Base-by-base conservation (phyloP, 2,329 filamentous ascomycete species). In the Tolypocladium nubicola region DNA sequence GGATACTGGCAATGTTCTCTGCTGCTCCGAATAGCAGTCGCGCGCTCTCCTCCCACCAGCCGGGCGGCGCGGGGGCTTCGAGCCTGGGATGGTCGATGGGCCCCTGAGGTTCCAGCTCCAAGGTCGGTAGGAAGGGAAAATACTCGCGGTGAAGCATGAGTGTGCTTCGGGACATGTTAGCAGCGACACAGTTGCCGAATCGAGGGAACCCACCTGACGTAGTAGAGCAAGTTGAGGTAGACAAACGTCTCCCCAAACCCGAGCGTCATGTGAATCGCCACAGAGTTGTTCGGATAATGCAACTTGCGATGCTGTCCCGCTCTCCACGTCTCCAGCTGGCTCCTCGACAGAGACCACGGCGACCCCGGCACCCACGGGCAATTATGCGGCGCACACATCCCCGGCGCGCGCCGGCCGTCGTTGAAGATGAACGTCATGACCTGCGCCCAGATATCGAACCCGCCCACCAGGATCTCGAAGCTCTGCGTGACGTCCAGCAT, bases 111-210 rank as follows among this genome's bases (percentile, higher is more conserved):
- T 64, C 64, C 1, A 67, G 62, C 14, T 70, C 65, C 0, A 65
- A 60, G 0, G 68, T 71, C 0, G 75, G 75, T 0, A 77, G 56
- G 50, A 77, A 77, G 0, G 75, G 75, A 0, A 76, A 70, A 40
- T 76, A 77, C 53, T 77, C 75, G 3, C 75, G 63, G 21, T 73
- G 69, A 3, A 77, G 67, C 66, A 77, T 74, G 2, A 77, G 60
- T 0, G 69, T 64, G 43, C 75, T 76, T 23, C n/a, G 23, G 16
- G 16, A 19, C 16, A 19, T 33, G 45, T 49, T 11, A 33, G 26
- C 10, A 14, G 2, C 16, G 14, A 8, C 3, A n/a, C 3, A 3
- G 5, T 5, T 13, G 45, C 45, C 23, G 26, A 21, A 10, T 1
- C 3, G 10, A 9, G 3, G 10, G 6, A 14, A 58, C 66, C 57